Evolutionary conservation across 257 asterid genomes (phyloP).

Genomic region (Penstemon eatonii): DNA sequence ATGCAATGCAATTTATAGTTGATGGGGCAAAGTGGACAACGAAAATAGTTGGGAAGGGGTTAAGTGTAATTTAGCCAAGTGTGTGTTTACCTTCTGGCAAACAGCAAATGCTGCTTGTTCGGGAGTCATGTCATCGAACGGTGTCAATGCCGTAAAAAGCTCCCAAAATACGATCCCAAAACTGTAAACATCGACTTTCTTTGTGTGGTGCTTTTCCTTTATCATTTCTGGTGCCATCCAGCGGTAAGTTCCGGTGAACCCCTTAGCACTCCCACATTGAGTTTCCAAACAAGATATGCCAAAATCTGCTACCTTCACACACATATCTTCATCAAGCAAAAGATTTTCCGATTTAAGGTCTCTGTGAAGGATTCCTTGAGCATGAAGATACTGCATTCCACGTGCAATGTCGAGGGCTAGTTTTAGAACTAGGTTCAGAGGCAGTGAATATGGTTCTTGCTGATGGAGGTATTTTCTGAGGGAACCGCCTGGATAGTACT

Average conservation of each 20-base stretch:
- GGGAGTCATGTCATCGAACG: conserved; percentile 90
- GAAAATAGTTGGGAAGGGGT: no score
- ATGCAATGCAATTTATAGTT: no score
- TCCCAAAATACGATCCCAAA: conserved; percentile 93
- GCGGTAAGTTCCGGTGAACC: conserved; percentile 94
- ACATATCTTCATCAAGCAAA: conserved; percentile 79
- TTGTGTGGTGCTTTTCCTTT: conserved; percentile 83
- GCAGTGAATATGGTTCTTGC: conserved; percentile 85
- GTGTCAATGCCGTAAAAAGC: conserved; percentile 86
- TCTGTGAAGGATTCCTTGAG: conserved; percentile 86
- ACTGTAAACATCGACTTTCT: conserved; percentile 92
- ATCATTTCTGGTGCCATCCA: conserved; percentile 99
- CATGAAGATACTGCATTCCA: conserved; percentile 93
- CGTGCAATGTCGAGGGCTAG: conserved; percentile 82
- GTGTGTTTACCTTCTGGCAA: conserved; percentile 80
- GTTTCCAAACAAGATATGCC: conserved; percentile 94
- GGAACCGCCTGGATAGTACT: conserved; percentile 90
- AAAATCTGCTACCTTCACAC: conserved; percentile 92
- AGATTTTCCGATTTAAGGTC: conserved; percentile 94
- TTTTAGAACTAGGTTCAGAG: conserved; percentile 67
- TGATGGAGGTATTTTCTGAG: conserved; percentile 89
- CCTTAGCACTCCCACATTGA: conserved; percentile 90
- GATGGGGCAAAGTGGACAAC: no score
- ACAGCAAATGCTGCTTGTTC: conserved; percentile 99
- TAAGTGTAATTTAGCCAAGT: no score